Base-by-base conservation (phyloP, 768 basidiomycete species). In the Phallus indusiatus region DNA sequence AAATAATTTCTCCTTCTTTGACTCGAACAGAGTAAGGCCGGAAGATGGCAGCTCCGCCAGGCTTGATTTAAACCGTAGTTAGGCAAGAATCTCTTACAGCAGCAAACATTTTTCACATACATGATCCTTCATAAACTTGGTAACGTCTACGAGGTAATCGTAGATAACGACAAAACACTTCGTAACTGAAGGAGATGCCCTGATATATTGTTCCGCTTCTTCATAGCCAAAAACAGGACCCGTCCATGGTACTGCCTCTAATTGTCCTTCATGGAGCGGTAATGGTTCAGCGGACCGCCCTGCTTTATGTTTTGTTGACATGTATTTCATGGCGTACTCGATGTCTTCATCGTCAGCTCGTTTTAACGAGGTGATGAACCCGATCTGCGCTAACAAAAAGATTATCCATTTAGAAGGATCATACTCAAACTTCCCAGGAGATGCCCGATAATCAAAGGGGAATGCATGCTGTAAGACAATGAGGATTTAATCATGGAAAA, bases 121-220 rank as follows among this genome's bases (percentile, higher is more conserved):
- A 73, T 89, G 86, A 64, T 85, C 82, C 17, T 73, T 71, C 14
- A 86, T 69, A 37, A 87, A 89, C 2, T 67, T 64, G 5, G 83
- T 81, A 1, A 73, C 84, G 66, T 88, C 83, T 7, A 88, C 71
- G 7, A n/a, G n/a, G n/a, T n/a, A n/a, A n/a, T n/a, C n/a, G n/a
- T n/a, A n/a, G n/a, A n/a, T n/a, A n/a, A n/a, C 54, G 1, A 88
- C 60, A 11, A 88, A 64, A 62, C 81, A 84, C 28, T 70, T 67
- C 6, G 69, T 69, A 8, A 16, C n/a, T n/a, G n/a, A n/a, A 14
- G 69, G 65, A 14, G 70, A 69, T 0, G 62, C 62, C 50, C 66
- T 52, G 1, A 75, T 66, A 51, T 76, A 73, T n/a, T 68, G 65
- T 20, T 66, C 36, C 0, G 79, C 66, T 52, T 78, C 67, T 2